Evolutionary conservation across 192 early-diverging fungal species (phyloP).

Genomic region (Coemansia sp.): DNA sequence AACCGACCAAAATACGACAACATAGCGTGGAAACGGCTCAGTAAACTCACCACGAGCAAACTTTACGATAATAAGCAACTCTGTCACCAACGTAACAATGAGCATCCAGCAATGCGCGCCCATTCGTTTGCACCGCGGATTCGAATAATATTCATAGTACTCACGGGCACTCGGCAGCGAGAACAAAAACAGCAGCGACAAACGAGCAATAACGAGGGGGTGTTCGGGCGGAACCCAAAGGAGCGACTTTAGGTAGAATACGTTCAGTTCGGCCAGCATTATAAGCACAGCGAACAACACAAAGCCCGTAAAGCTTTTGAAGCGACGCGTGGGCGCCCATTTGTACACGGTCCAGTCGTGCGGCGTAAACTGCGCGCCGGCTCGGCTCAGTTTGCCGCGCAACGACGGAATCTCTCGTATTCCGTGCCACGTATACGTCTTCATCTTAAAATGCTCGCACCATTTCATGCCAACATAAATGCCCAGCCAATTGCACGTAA

Average conservation of each 20-base stretch:
- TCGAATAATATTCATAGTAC: slow-evolving; percentile 83
- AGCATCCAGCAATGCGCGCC: slow-evolving; percentile 94
- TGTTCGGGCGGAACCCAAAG: slow-evolving; percentile 91
- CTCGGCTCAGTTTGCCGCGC: slow-evolving; percentile 83
- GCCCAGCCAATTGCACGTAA: slow-evolving; percentile 91
- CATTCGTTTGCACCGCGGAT: slow-evolving; percentile 79
- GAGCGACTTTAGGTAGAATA: slow-evolving; percentile 92
- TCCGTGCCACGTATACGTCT: slow-evolving; percentile 95
- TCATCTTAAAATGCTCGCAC: slow-evolving; percentile 94
- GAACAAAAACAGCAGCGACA: slow-evolving; percentile 82
- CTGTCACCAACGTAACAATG: slow-evolving; percentile 82
- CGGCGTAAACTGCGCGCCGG: slow-evolving; percentile 91
- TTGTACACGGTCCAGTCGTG: slow-evolving; percentile 91
- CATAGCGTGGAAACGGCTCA: slow-evolving; percentile 67
- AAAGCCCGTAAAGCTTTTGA: slow-evolving; percentile 83
- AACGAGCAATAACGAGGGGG: slow-evolving; percentile 71
- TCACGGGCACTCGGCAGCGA: slow-evolving; percentile 84
- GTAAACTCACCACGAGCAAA: slow-evolving; percentile 85
- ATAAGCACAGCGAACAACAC: slow-evolving; percentile 64
- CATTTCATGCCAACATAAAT: slow-evolving; percentile 95
- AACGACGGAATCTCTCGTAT: slow-evolving; percentile 80
- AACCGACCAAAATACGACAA: slow-evolving; percentile 73
- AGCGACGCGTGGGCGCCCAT: slow-evolving; percentile 85
- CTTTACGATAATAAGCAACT: slow-evolving; percentile 89
- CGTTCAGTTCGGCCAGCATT: slow-evolving; percentile 78